Evolutionary conservation across 1,284 basidiomycete species (phyloP).

Genomic region (Sporisorium sorghi): DNA sequence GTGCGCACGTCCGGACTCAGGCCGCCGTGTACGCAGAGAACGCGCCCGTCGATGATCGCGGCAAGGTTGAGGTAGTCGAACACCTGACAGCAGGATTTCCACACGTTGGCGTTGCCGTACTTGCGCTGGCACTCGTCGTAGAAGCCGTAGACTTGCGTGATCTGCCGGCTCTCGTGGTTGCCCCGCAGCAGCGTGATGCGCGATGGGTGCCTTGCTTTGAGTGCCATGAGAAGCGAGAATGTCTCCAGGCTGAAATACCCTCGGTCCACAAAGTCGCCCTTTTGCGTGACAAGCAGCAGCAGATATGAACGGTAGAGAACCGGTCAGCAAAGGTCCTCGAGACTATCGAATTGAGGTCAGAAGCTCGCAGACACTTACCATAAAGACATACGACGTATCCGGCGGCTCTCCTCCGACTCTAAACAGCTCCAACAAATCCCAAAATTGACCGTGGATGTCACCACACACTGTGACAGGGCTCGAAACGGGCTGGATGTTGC

Average conservation of each 20-base stretch:
- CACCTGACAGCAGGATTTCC: slow-evolving; percentile 99
- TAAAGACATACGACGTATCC: slow-evolving; percentile 94
- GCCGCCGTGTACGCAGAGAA: slow-evolving; percentile 98
- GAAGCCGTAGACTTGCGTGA: slow-evolving; percentile 98
- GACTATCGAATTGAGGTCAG: neutral
- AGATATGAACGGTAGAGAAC: neutral
- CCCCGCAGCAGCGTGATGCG: slow-evolving; percentile 89
- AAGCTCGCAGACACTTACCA: slow-evolving; percentile 74
- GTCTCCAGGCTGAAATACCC: slow-evolving; percentile 98
- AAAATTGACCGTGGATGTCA: slow-evolving; percentile 95
- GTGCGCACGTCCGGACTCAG: slow-evolving; percentile 97
- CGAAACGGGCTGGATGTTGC: slow-evolving; percentile 91
- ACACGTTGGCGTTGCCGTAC: slow-evolving; percentile 89
- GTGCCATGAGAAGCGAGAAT: slow-evolving; percentile 84
- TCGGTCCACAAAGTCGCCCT: slow-evolving; percentile 98
- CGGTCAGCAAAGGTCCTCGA: slow-evolving; percentile 4
- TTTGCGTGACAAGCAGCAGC: slow-evolving; percentile 10
- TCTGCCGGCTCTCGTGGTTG: slow-evolving; percentile 95
- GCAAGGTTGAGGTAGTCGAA: slow-evolving; percentile 98
- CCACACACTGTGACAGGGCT: slow-evolving; percentile 92
- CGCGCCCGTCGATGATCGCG: slow-evolving; percentile 95
- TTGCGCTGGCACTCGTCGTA: slow-evolving; percentile 95
- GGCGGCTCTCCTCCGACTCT: slow-evolving; percentile 88
- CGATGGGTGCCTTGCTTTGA: slow-evolving; percentile 94
- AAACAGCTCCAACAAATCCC: slow-evolving; percentile 91